Conservation (phyloP, 2,329 filamentous ascomycete species). For the Cryphonectria radicalis region DNA sequence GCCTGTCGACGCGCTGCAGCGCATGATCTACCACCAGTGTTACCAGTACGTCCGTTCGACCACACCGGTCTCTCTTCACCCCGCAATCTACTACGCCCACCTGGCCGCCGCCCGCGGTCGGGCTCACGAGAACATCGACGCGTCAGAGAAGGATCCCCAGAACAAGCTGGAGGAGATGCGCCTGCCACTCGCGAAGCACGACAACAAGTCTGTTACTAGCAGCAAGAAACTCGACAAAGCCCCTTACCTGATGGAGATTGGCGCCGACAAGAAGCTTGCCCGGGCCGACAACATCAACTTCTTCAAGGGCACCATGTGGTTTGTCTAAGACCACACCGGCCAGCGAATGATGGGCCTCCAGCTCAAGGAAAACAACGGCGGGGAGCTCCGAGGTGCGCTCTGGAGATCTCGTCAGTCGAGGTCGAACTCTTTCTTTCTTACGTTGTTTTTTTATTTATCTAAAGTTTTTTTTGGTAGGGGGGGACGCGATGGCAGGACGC, state of each 20-base stretch:
- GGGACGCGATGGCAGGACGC: not conserved
- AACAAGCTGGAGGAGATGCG: constrained; percentile 26
- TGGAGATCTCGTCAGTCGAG: not conserved
- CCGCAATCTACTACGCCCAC: constrained; percentile 95
- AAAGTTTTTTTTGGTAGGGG: not conserved
- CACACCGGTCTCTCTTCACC: constrained; percentile 86
- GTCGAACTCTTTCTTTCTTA: not conserved
- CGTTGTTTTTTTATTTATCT: not conserved
- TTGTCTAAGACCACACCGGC: constrained; percentile 38
- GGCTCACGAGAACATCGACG: constrained; percentile 65
- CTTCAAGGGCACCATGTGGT: constrained; percentile 50
- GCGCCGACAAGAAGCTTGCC: constrained; percentile 23
- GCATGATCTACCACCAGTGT: constrained; percentile 91
- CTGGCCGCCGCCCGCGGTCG: constrained; percentile 81
- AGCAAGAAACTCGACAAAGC: constrained; percentile 30
- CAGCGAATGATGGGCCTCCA: not conserved
- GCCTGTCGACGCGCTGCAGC: constrained; percentile 71
- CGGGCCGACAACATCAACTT: constrained; percentile 31
- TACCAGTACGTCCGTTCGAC: constrained; percentile 94
- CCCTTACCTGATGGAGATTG: constrained; percentile 39
- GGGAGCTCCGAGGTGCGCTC: not conserved
- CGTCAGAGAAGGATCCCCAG: constrained; percentile 48
- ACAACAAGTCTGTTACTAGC: constrained; percentile 31
- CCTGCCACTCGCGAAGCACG: constrained; percentile 41
- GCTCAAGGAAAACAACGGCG: not conserved